These are phyloP conservation scores for Silene noctiflora DNA, from an alignment of 179 eudicot genomes.

Conservation along the genomic window DNA sequence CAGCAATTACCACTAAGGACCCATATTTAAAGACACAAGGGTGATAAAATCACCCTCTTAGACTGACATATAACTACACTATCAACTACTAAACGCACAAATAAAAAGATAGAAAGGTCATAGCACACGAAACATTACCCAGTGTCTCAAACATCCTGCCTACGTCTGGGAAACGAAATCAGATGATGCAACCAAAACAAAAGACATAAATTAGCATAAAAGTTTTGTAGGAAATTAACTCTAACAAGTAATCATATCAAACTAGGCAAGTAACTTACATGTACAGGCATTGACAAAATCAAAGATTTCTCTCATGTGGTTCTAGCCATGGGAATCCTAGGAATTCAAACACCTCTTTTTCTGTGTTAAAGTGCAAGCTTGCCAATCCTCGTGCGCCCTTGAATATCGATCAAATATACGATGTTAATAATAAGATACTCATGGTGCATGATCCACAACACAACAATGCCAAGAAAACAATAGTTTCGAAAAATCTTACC, in stretches of 20 bases:
- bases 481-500: conserved; percentile 34
- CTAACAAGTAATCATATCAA: not conserved
- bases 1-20: too few species aligned
- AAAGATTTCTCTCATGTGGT: conserved; percentile 84
- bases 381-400: conserved; percentile 61
- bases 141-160: too few species aligned
- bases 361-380: conserved; percentile 70
- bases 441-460: not conserved
- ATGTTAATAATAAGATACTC: not conserved
- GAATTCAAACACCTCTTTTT: conserved; percentile 80
- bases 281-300: conserved; percentile 24
- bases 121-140: too few species aligned
- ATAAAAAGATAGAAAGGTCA: too few species aligned
- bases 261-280: not conserved
- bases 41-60: too few species aligned
- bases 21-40: too few species aligned
- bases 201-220: too few species aligned
- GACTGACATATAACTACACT: too few species aligned
- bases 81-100: too few species aligned
- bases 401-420: not conserved
- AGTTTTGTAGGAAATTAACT: not conserved
- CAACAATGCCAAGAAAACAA: not conserved
- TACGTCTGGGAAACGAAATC: too few species aligned
- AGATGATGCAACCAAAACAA: too few species aligned
- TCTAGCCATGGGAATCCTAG: conserved; percentile 83